Evolutionary conservation across 2,329 filamentous ascomycete species (phyloP), one percentile per base, ranked within the genome.

Genomic region (Elsinoe australis): DNA sequence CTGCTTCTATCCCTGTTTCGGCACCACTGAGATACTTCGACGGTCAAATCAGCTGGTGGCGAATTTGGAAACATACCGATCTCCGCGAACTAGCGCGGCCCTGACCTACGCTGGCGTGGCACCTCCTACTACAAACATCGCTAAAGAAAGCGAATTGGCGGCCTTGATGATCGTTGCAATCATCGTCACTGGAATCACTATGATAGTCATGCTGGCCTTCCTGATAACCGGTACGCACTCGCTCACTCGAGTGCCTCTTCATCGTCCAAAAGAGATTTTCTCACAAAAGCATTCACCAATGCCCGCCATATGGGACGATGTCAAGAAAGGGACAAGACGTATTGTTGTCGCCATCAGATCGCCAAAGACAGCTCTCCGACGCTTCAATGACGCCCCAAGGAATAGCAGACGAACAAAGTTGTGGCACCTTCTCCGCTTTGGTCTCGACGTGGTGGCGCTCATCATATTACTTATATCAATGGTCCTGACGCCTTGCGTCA

Each of bases 181-280:
- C 10, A 26, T 44, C 10, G n/a, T 44, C 3, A 32, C 28, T 1
- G 28, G 24, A 17, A 31, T 44, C 24, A 44, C 39, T 2, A 44
- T 44, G 39, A 19, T 44, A 14, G 24, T 44, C 39, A 44, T 44
- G 39, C 26, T 44, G 3, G 5, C 32, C 3, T 31, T 44, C 24
- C 39, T 44, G 14, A 21, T 44, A 5, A 44, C 39, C 3, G 39
- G 39, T 3, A 26, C 39, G 5, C n/a, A n/a, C 14, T 12, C 8
- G 8, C 28, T 44, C 5, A 15, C 39, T 9, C 26, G 39, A 5
- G 39, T 44, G 7, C 39, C 39, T 6, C 26, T 44, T n/a, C 39
- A 44, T 10, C 39, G 39, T 3, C 39, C 39, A 2, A 32, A 44
- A n/a, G 39, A 44, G 39, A 44, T 44, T 8, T 44, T 44, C 15